Evolutionary conservation across 257 asterid species (phyloP), one percentile per base, ranked within the genome.

Genomic region (Solanum tarapatanum): DNA sequence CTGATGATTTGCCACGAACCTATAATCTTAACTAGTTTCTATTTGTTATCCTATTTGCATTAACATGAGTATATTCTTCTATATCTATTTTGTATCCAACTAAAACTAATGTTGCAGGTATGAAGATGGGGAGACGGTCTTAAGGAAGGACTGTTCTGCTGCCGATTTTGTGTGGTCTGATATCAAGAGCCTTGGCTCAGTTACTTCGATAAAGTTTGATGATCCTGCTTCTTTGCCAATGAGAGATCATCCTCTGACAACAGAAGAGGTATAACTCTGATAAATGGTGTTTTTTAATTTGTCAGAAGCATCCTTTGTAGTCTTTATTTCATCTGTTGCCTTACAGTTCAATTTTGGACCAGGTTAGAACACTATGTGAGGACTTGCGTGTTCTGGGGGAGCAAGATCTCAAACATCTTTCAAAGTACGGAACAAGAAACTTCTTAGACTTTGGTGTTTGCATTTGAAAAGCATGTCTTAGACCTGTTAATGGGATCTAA

Each of bases 281-380:
- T 39, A 91, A 28, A 88, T 93, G 41, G 90, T 92, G 45, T 92
- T 77, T 91, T 92, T 94, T 8, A 91, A 82, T 91, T 93, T 33
- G 94, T 86, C 90, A 88, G 90, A 76, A 91, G 94, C 91, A 95
- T 94, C 94, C 91, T 76, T 76, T n/a, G 60, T 37, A 76, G 58
- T 76, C 83, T 76, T 76, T 76, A n/a, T 76, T 75, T 28, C 26
- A 5, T 76, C 21, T 37, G 55, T 37, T 75, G 23, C 83, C 83
- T 75, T 75, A 75, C 58, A 6, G 11, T 37, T 36, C 41, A 17
- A 21, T 36, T 75, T 11, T 75, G 33, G 30, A 5, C 86, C 90
- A 97, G 98, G 94, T 97, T 87, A 96, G 91, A 91, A 93, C 94
- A 75, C 92, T 93, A 28, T 96, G 99, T 62, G 99, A 96, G 35